Evolutionary conservation across 768 basidiomycete genomes (phyloP).

Genomic region (Bullera alba): DNA sequence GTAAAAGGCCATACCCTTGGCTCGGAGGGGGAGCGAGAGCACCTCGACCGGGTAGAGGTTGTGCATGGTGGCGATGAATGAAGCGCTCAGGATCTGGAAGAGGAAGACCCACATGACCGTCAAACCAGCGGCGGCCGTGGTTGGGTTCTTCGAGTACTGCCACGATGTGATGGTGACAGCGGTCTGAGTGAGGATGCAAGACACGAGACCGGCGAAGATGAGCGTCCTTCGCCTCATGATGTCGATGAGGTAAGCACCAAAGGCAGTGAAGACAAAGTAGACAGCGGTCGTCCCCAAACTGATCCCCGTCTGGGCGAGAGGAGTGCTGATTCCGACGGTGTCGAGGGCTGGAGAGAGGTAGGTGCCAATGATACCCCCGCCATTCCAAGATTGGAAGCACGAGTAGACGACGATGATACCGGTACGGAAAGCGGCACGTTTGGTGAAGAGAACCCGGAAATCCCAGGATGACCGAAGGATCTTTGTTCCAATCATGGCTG

Average conservation of each 20-base stretch:
- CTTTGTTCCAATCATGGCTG: neutral
- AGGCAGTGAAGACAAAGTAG: conserved; percentile 3
- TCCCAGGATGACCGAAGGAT: neutral
- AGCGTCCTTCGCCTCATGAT: neutral
- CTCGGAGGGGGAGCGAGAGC: conserved; percentile 7
- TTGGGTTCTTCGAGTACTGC: too few species aligned
- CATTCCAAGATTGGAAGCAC: conserved; percentile 50
- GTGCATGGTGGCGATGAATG: conserved; percentile 1
- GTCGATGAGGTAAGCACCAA: conserved; percentile 1
- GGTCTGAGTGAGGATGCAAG: conserved; percentile 1
- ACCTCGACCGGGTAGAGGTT: conserved; percentile 13
- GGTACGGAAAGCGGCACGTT: neutral
- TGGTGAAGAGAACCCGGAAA: neutral
- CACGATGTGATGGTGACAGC: conserved; percentile 4
- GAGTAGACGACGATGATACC: neutral
- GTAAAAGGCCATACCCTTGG: conserved; percentile 11
- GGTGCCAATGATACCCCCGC: conserved; percentile 4
- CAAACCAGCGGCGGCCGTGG: too few species aligned
- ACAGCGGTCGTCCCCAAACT: conserved; percentile 13
- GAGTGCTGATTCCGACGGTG: conserved; percentile 58
- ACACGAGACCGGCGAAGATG: neutral
- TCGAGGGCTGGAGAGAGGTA: conserved; percentile 53
- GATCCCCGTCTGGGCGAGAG: conserved; percentile 53
- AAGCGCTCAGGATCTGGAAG: neutral
- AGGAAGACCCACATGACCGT: too few species aligned